These are phyloP conservation scores for Starmerella scarabaei DNA, from an alignment of 805 yeast species.

Conservation along the genomic window DNA sequence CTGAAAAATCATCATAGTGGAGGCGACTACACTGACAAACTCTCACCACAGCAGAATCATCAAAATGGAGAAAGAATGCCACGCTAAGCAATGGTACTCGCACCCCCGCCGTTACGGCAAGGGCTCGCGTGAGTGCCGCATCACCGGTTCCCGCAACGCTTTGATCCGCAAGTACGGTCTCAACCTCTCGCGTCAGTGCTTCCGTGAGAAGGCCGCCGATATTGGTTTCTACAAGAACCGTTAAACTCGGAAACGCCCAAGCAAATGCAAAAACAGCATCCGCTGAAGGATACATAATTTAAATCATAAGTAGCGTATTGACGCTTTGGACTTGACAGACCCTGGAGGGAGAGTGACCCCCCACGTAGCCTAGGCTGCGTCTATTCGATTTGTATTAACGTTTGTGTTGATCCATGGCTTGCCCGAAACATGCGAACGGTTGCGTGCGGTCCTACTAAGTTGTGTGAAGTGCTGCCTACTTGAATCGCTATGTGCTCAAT, in stretches of 20 bases:
- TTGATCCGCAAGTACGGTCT: constrained; percentile 99
- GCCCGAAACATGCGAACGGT: too few relatives aligned
- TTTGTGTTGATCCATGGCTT: too few relatives aligned
- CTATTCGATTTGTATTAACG: background rate
- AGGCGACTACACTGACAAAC: background rate
- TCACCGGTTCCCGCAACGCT: constrained; percentile 97
- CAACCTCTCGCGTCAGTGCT: constrained; percentile 99
- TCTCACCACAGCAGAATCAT: background rate
- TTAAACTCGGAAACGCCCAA: too few relatives aligned
- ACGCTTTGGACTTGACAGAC: too few relatives aligned
- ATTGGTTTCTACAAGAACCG: constrained; percentile 99
- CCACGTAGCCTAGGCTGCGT: too few relatives aligned
- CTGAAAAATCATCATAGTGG: constrained; percentile 10
- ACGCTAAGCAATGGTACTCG: constrained; percentile 66
- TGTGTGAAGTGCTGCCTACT: too few relatives aligned
- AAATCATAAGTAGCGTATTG: too few relatives aligned
- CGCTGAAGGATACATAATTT: too few relatives aligned
- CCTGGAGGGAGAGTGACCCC: too few relatives aligned
- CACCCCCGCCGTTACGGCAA: constrained; percentile 99
- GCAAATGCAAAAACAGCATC: too few relatives aligned
- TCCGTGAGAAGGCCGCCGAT: constrained; percentile 99
- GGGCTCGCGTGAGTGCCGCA: constrained; percentile 99
- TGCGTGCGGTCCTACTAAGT: too few relatives aligned
- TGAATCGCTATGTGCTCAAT: too few relatives aligned
- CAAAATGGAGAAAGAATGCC: constrained; percentile 18